Base-by-base conservation (phyloP, 1,139 yeast genomes). In the Blastobotrys ciferrii region DNA sequence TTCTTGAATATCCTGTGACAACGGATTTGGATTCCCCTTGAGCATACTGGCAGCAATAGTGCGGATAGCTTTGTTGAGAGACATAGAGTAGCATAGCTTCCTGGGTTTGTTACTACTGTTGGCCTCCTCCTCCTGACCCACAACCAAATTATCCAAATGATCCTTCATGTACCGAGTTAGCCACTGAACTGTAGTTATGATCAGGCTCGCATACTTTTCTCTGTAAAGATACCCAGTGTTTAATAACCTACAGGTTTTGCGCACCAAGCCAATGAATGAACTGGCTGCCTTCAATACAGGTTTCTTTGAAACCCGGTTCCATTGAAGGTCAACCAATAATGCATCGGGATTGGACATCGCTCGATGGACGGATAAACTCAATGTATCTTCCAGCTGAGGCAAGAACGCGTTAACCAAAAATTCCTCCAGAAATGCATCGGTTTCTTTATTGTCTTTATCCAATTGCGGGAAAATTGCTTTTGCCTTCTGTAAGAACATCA, bases 401-500 rank as follows among this genome's bases (percentile, higher is more conserved):
- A 85, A 71, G 58, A 85, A 88, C 2, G 79, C 74, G 7, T 71
- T 66, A 40, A 72, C 74, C 86, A 91, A 81, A 57, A 85, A 86
- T 7, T 73, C 73, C 33, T 76, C 76, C 61, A 87, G 81, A 60
- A 87, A 86, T 1, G 64, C 54, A 7, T 60, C 63, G 2, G 65
- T 59, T 64, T 62, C 2, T 32, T 35, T 38, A 2, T 31, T 11
- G 17, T 48, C 46, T 32, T 46, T 42, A 33, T 55, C 58, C 19
- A 44, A 44, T 17, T 43, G 49, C 4, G 75, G 66, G 53, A 75
- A 48, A 59, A 70, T 69, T 40, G 59, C 63, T 36, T 70, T 71
- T 1, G 82, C 71, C 2, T 81, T 76, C 20, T 81, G 79, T 19
- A 77, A 67, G 57, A 83, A 82, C 12, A 77, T 67, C 45, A 83